Conservation (phyloP, 495 filamentous ascomycete species). For the Chaetomium fimeti region DNA sequence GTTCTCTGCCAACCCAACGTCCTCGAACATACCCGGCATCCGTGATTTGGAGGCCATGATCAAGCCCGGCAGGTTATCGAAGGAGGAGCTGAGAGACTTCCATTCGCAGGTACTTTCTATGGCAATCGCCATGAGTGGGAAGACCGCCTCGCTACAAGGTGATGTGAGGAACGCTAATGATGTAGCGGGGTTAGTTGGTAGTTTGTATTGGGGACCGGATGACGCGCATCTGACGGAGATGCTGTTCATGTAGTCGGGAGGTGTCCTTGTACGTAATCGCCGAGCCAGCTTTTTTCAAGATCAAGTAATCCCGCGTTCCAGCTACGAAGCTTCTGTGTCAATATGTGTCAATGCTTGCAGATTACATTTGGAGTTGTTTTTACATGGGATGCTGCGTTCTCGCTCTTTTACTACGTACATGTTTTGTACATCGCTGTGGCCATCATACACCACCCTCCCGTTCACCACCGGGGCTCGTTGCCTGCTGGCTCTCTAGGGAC, state of each 20-base stretch:
- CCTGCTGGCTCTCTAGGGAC: not conserved
- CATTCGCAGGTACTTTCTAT: not conserved
- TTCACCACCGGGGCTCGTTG: not conserved
- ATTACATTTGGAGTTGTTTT: not conserved
- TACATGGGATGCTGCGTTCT: not conserved
- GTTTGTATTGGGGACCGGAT: not conserved
- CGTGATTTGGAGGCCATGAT: not conserved
- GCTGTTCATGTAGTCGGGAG: not conserved
- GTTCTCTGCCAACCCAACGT: not conserved
- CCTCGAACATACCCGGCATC: not conserved
- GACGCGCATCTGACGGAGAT: not conserved
- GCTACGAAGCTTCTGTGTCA: no score
- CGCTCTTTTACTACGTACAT: not conserved
- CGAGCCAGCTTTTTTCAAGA: not conserved
- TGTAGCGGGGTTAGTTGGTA: no score
- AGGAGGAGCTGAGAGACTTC: not conserved
- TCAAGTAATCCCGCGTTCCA: no score
- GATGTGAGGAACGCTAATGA: not conserved
- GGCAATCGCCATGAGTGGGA: not conserved
- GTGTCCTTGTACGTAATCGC: not conserved
- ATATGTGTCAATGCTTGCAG: not conserved
- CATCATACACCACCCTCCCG: slow-evolving; percentile 12
- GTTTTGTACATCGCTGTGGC: slow-evolving; percentile 9
- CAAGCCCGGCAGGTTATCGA: not conserved
- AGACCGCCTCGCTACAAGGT: not conserved